Percentiles rank a stretch among this genome's conserved stretches.
Evolutionary conservation across 2,329 filamentous ascomycete genomes (phyloP).

Genomic region (Hypomyces perniciosus): DNA sequence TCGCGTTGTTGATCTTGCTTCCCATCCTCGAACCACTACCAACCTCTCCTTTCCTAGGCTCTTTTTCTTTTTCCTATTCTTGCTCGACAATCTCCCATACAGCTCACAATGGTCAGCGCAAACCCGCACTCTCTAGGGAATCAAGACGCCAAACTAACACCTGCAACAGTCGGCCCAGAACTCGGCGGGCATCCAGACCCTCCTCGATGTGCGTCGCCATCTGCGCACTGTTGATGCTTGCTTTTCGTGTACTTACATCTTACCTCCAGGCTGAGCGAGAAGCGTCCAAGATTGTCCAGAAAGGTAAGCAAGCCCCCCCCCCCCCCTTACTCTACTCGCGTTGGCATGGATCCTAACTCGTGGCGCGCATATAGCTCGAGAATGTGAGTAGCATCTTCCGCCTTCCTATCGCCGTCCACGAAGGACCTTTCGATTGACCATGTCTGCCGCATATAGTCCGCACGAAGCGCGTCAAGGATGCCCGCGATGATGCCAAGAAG

Average conservation of each 20-base stretch:
- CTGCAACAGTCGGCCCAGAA: constrained; percentile 82
- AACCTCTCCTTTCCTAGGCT: background rate
- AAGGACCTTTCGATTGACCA: background rate
- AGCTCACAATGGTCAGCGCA: constrained; percentile 1
- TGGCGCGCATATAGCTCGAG: constrained; percentile 57
- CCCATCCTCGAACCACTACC: background rate
- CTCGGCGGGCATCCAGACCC: constrained; percentile 95
- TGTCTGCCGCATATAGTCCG: constrained; percentile 43
- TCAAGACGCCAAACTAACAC: background rate
- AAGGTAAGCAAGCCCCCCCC: constrained; percentile 54
- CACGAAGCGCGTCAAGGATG: constrained; percentile 95
- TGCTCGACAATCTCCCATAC: background rate
- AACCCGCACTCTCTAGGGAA: too few species aligned
- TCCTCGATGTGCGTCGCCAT: constrained; percentile 75
- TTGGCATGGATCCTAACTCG: background rate
- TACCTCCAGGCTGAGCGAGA: constrained; percentile 85
- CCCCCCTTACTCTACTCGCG: constrained; percentile 4
- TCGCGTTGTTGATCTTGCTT: background rate
- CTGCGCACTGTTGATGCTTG: background rate
- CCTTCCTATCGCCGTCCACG: background rate
- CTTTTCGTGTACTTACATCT: constrained; percentile 5
- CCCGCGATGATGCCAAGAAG: constrained; percentile 92
- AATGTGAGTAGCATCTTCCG: constrained; percentile 57
- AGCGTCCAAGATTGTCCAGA: constrained; percentile 98
- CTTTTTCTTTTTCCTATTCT: background rate